Percentiles rank a stretch among this genome's conserved stretches.
These are phyloP conservation scores for Hibiscus trionum DNA, from an alignment of 345 rosid species.

Conservation along the genomic window DNA sequence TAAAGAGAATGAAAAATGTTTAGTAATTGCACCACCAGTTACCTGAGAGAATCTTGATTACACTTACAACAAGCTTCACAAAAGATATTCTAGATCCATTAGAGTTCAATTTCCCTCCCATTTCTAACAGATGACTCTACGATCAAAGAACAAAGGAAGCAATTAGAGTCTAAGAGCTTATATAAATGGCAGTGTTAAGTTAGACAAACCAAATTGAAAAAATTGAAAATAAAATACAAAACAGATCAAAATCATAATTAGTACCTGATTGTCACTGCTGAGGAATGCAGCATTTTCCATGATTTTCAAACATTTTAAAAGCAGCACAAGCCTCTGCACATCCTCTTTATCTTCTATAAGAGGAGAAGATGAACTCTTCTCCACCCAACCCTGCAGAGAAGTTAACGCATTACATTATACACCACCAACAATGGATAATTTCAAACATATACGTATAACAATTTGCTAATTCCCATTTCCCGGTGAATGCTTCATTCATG, in stretches of 20 bases:
- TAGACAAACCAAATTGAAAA: not conserved
- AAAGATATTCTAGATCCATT: slow-evolving; percentile 40
- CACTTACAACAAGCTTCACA: slow-evolving; percentile 44
- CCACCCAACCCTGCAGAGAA: slow-evolving; percentile 43
- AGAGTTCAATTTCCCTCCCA: slow-evolving; percentile 41
- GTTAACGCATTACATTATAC: not conserved
- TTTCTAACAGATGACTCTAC: slow-evolving; percentile 82
- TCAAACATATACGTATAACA: not conserved
- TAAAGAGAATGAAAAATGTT: not conserved
- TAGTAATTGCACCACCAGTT: slow-evolving; percentile 3
- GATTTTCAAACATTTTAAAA: slow-evolving; percentile 77
- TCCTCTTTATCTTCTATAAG: slow-evolving; percentile 35
- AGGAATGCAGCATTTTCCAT: slow-evolving; percentile 96
- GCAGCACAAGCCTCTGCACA: slow-evolving; percentile 46
- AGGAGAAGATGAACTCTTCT: slow-evolving; percentile 22
- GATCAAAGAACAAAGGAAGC: not conserved
- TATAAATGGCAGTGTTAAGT: slow-evolving; percentile 1
- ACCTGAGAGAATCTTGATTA: slow-evolving; percentile 80
- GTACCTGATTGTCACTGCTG: slow-evolving; percentile 87
- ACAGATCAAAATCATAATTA: slow-evolving; percentile 4
- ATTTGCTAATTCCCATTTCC: not conserved
- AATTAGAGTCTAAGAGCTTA: slow-evolving; percentile 9
- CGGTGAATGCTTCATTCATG: not conserved
- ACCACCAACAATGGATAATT: not conserved
- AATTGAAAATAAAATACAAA: slow-evolving; percentile 4